These are phyloP conservation scores for Hyphopichia wangnamkhiaoensis DNA, from an alignment of 1,139 yeast genomes.

Conservation along the genomic window DNA sequence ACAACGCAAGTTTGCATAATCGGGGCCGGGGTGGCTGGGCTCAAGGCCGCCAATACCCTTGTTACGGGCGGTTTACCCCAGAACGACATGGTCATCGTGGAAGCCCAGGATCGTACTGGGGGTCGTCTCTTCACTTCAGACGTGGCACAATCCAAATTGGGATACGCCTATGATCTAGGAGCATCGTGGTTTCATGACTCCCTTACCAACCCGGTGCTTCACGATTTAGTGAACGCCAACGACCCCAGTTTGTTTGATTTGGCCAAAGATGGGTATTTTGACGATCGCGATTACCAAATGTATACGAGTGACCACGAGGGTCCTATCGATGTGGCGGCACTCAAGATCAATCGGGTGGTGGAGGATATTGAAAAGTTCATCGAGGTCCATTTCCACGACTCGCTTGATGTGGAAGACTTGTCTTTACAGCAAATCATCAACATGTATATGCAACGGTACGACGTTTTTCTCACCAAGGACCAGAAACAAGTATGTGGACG, in stretches of 20 bases:
- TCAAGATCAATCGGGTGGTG: slow-evolving; percentile 39
- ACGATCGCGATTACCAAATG: slow-evolving; percentile 47
- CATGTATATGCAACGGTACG: slow-evolving; percentile 47
- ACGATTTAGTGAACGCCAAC: slow-evolving; percentile 26
- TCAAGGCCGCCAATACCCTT: slow-evolving; percentile 71
- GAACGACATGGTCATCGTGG: slow-evolving; percentile 42
- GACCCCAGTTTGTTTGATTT: slow-evolving; percentile 26
- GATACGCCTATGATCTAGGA: slow-evolving; percentile 65
- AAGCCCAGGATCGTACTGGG: slow-evolving; percentile 53
- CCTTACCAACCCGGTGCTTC: slow-evolving; percentile 55
- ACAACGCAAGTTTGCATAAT: slow-evolving; percentile 37
- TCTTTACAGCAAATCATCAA: slow-evolving; percentile 50
- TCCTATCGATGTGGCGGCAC: slow-evolving; percentile 24
- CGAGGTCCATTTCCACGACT: slow-evolving; percentile 53
- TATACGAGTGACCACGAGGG: slow-evolving; percentile 50
- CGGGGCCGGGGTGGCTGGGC: slow-evolving; percentile 86
- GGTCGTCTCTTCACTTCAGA: slow-evolving; percentile 45
- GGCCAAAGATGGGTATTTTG: slow-evolving; percentile 43
- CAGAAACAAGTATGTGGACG: slow-evolving; percentile 56
- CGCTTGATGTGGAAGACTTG: slow-evolving; percentile 46
- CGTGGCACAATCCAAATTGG: slow-evolving; percentile 29
- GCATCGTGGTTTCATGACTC: slow-evolving; percentile 93
- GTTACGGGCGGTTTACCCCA: slow-evolving; percentile 32
- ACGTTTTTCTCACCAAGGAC: slow-evolving; percentile 46
- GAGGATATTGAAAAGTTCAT: slow-evolving; percentile 64